A percentile compares a stretch with the other conserved stretches of the same genome.
Conservation (phyloP, 73 alveolate genomes). For the Effrenium voratum region DNA sequence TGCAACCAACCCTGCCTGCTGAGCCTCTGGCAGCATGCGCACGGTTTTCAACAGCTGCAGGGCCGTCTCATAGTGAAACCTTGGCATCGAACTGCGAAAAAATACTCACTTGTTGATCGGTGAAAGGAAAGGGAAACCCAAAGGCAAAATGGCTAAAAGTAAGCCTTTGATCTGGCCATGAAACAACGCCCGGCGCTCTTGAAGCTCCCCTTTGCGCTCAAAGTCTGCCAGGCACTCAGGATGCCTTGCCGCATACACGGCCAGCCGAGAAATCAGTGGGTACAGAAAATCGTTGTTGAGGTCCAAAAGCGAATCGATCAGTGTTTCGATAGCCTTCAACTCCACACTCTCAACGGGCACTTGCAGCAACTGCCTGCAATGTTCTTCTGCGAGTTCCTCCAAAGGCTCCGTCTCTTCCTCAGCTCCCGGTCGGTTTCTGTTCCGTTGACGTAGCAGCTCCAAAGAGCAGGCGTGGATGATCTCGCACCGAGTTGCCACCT, state of each 20-base stretch:
- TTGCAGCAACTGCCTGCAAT: conserved; percentile 1
- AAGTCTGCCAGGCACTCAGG: conserved; percentile 39
- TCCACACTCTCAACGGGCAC: neutral
- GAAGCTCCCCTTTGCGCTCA: conserved; percentile 58
- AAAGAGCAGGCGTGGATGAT: neutral
- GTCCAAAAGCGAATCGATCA: neutral
- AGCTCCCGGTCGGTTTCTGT: too few relatives aligned
- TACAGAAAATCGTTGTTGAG: conserved; percentile 13
- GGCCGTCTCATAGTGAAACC: conserved; percentile 56
- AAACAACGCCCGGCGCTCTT: neutral
- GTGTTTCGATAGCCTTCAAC: neutral
- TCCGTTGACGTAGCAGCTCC: neutral
- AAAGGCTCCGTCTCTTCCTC: neutral
- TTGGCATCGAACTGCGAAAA: neutral
- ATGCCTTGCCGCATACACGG: conserved; percentile 21
- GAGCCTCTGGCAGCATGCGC: neutral
- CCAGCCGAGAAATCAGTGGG: conserved; percentile 15
- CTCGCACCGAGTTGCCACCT: neutral
- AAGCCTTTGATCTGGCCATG: neutral
- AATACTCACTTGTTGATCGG: neutral
- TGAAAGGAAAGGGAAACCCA: neutral
- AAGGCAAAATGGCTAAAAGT: neutral
- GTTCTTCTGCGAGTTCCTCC: neutral
- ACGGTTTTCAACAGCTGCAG: conserved; percentile 36
- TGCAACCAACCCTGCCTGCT: too few relatives aligned